These are phyloP conservation scores for Galium porrigens DNA, from an alignment of 305 asterid genomes.

Conservation along the genomic window DNA sequence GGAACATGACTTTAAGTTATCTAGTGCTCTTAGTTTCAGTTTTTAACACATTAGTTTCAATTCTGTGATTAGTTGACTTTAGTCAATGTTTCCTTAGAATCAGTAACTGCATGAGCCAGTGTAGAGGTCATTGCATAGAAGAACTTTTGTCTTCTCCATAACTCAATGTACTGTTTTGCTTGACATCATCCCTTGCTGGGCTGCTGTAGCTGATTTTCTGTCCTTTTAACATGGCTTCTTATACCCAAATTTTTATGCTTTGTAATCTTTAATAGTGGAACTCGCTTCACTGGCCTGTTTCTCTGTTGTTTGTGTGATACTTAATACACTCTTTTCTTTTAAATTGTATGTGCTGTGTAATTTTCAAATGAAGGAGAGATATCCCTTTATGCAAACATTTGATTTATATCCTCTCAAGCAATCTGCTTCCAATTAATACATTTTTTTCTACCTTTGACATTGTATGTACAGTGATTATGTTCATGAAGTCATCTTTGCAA, in stretches of 20 bases:
- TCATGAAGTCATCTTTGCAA: constrained; percentile 79
- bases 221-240: not conserved
- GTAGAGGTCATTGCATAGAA: not conserved
- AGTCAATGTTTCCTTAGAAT: not conserved
- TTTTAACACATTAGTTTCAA: no score
- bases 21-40: no score
- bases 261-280: not conserved
- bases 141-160: not conserved
- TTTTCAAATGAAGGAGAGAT: not conserved
- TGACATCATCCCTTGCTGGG: not conserved
- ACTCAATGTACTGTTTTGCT: not conserved
- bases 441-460: not conserved
- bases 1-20: not conserved
- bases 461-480: not conserved
- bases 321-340: not conserved
- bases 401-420: not conserved
- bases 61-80: not conserved
- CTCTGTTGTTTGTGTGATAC: not conserved
- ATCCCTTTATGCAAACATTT: not conserved
- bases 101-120: not conserved
- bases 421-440: not conserved
- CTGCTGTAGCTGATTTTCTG: not conserved
- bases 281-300: not conserved
- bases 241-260: not conserved
- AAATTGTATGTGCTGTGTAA: not conserved